Base-by-base conservation (phyloP, 139 green algal genomes). In the Coelastrella sp. region DNA sequence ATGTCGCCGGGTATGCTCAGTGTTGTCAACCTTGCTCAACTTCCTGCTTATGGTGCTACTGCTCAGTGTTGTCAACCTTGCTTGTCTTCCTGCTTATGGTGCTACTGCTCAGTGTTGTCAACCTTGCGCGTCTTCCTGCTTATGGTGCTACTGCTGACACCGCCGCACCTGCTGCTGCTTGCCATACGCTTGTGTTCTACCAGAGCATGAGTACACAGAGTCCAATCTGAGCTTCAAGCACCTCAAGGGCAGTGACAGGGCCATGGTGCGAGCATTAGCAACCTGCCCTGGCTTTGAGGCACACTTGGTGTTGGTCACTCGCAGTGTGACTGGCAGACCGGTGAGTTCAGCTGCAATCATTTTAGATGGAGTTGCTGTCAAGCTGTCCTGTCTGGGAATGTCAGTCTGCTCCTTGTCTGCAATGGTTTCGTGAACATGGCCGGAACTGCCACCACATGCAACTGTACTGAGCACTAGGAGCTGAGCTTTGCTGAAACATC, bases 161-260 rank as follows among this genome's bases (percentile, higher is more conserved):
- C n/a, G n/a, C n/a, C n/a, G n/a, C n/a, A n/a, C n/a, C n/a, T n/a
- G n/a, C n/a, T n/a, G n/a, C n/a, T n/a, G n/a, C n/a, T n/a, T n/a
- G n/a, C 48, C 17, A 1, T 57, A 11, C 13, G 13, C 1, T 57
- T 57, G 48, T 74, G 13, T 48, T 4, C 1, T 4, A 64, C 37
- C 34, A 81, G 59, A 79, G 76, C 41, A 83, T 43, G 37, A 67
- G 40, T 87, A 87, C 72, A 87, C 82, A 41, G 69, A 76, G 30
- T n/a, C 82, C 53, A 87, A 87, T 59, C 59, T 87, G 59, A 53
- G 57, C 13, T 83, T 87, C n/a, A 34, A 37, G 6, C 30, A 73
- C 6, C 81, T 76, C 6, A 87, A 87, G 72, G 83, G 83, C 41
- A 40, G 35, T 3, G 83, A 87, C 59, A 35, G 38, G 2, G 43